A percentile compares a stretch with the other conserved stretches of the same genome.
Conservation (phyloP, 495 filamentous ascomycete species). For the Neurospora sp. region DNA sequence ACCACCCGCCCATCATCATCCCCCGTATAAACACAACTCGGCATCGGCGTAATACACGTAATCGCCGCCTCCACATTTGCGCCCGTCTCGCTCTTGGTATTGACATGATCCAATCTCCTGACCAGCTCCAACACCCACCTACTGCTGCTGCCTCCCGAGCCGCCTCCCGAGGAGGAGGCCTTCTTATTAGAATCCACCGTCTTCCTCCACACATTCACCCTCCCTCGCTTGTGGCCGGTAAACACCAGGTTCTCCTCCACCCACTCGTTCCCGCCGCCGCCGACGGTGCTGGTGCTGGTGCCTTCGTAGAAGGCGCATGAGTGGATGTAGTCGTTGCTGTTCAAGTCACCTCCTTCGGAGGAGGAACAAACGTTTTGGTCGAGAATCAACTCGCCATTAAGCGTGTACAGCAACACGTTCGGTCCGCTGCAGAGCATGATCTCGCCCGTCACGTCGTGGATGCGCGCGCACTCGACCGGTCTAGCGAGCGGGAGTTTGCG, state of each 20-base stretch:
- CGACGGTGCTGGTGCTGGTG: background rate
- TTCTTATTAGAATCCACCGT: conserved; percentile 17
- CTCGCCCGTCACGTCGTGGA: conserved; percentile 83
- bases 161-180: background rate
- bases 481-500: conserved; percentile 52
- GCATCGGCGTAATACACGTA: conserved; percentile 77
- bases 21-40: conserved; percentile 80
- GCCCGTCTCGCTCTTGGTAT: conserved; percentile 60
- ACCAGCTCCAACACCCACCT: conserved; percentile 47
- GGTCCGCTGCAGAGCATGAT: conserved; percentile 74
- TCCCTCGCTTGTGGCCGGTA: conserved; percentile 74
- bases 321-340: conserved; percentile 56
- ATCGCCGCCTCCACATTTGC: conserved; percentile 73
- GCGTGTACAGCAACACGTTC: conserved; percentile 67
- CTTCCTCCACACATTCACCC: conserved; percentile 67
- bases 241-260: conserved; percentile 77
- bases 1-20: conserved; percentile 80
- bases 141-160: background rate
- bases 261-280: conserved; percentile 68
- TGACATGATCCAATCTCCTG: conserved; percentile 74
- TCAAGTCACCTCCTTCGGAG: background rate
- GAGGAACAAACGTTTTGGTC: conserved; percentile 66
- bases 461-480: conserved; percentile 58
- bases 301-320: conserved; percentile 93
- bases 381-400: conserved; percentile 76